Evolutionary conservation across 2,329 filamentous ascomycete genomes (phyloP).

Genomic region (Ambrosiella cleistominuta): DNA sequence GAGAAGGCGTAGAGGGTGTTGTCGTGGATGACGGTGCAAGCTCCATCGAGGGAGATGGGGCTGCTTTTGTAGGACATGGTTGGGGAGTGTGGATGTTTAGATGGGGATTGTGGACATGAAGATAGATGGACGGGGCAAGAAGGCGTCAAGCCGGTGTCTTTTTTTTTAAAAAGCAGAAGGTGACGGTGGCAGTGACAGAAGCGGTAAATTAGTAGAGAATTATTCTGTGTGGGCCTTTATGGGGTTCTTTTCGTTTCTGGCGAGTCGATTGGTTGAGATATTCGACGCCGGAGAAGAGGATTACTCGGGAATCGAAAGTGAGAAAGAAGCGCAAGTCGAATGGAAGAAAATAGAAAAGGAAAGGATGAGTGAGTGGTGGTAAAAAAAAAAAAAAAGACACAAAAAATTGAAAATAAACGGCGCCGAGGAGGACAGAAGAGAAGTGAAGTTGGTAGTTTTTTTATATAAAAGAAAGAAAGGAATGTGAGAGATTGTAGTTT

Average conservation of each 20-base stretch:
- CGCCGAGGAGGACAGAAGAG: neutral
- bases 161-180: no score
- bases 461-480: neutral
- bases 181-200: no score
- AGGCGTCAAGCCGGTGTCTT: no score
- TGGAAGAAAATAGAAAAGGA: neutral
- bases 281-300: no score
- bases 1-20: constrained; percentile 77
- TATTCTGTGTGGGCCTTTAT: neutral
- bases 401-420: neutral
- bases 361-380: neutral
- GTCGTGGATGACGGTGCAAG: constrained; percentile 67
- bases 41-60: constrained; percentile 47
- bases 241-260: neutral
- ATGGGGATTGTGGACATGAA: no score
- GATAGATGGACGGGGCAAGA: no score
- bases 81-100: no score
- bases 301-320: no score
- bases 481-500: neutral
- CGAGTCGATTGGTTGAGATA: no score
- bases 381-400: neutral
- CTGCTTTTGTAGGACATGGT: no score
- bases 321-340: no score
- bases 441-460: neutral
- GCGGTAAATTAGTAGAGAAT: no score